Base-by-base conservation (phyloP, 2,329 filamentous ascomycete species). In the Clarireedia homoeocarpa region DNA sequence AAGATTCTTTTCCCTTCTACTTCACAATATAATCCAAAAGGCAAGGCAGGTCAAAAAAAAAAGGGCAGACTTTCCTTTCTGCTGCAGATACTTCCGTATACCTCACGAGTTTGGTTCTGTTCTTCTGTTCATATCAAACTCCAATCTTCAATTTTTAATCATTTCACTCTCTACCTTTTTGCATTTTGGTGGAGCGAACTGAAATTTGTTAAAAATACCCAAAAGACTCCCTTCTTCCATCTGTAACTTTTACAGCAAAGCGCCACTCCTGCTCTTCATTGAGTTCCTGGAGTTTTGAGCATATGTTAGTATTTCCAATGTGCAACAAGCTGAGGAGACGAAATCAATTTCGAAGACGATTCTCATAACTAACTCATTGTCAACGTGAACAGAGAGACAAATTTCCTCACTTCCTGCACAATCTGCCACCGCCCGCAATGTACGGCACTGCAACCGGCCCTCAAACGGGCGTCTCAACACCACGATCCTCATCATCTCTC, bases 401-500 rank as follows among this genome's bases (percentile, higher is more conserved):
- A 57, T 42, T 53, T 53, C 27, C 45, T 38, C 58, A 59, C 50
- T 51, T 36, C 27, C 39, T 23, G 36, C 48, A 40, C 27, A 47
- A 17, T 46, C 27, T 24, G 30, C 48, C 23, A 56, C n/a, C 34
- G 48, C 55, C 56, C 74, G 83, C 68, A 73, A 95, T 96, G 91
- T 95, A 94, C 82, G 89, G 89, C 75, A 84, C 88, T 69, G 80
- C 77, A 67, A 89, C 85, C 58, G 89, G 87, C 75, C 85, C 89
- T 60, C 91, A 96, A 75, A 99, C 94, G 77, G 94, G 94, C 75
- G 91, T 96, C 71, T 95, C 91, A 65, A 99, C 94, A 66, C 94
- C 94, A 67, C 87, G 94, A 75, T 96, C 92, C 56, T 94, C 89
- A 66, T 86, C 91, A 64, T 96, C 92, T 62, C 84, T 96, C 64